phyloP scores from a whole-genome alignment of 2,329 filamentous ascomycete species.

The Alternaria dauci region DNA sequence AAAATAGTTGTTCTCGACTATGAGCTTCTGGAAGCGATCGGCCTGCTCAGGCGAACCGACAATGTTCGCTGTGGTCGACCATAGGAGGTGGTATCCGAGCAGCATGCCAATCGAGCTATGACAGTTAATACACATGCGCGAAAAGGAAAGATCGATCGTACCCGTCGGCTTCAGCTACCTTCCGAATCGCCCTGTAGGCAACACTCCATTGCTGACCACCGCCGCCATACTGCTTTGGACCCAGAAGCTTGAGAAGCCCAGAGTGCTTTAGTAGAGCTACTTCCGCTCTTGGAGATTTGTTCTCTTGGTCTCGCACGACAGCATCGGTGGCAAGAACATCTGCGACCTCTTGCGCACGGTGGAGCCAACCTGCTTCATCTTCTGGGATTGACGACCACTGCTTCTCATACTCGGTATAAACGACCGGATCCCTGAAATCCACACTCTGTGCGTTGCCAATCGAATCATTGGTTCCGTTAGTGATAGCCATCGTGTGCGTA shows the following conservation, averaged over 20 bases:
- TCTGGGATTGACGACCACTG: slow-evolving; percentile 52
- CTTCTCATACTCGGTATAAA: slow-evolving; percentile 53
- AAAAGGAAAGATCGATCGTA: slow-evolving; percentile 29
- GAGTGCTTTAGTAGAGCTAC: slow-evolving; percentile 62
- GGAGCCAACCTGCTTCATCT: slow-evolving; percentile 56
- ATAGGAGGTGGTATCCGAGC: slow-evolving; percentile 70
- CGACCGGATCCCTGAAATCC: slow-evolving; percentile 44
- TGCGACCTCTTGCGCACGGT: slow-evolving; percentile 59
- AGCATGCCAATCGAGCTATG: slow-evolving; percentile 67
- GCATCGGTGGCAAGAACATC: slow-evolving; percentile 61
- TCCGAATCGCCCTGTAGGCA: slow-evolving; percentile 66
- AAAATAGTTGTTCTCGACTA: slow-evolving; percentile 71
- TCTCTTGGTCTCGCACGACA: slow-evolving; percentile 58
- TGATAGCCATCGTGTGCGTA: slow-evolving; percentile 13
- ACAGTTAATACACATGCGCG: not conserved
- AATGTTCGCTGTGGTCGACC: slow-evolving; percentile 68
- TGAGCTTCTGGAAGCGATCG: slow-evolving; percentile 64
- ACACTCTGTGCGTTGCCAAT: slow-evolving; percentile 25
- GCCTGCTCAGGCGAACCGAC: slow-evolving; percentile 68
- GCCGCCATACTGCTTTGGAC: slow-evolving; percentile 61
- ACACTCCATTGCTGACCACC: slow-evolving; percentile 63
- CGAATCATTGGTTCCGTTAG: slow-evolving; percentile 16
- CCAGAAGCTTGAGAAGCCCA: slow-evolving; percentile 61
- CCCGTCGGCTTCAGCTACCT: slow-evolving; percentile 71
- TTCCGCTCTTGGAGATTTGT: slow-evolving; percentile 62